These are phyloP conservation scores for Ustulina deusta DNA, from an alignment of 2,329 filamentous ascomycete species.

Conservation along the genomic window DNA sequence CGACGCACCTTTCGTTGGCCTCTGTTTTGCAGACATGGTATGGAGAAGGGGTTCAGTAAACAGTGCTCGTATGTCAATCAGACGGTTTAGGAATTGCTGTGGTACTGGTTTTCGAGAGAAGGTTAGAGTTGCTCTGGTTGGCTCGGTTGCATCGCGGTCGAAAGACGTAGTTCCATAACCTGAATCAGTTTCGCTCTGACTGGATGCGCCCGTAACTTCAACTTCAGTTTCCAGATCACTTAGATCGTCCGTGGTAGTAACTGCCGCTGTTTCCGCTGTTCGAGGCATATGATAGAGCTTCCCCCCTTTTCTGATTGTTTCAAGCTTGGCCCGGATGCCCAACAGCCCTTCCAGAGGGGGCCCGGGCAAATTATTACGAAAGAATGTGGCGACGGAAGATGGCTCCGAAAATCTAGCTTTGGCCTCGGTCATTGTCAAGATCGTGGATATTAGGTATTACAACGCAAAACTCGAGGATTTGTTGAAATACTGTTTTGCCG, in stretches of 20 bases:
- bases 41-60: slow-evolving; percentile 17
- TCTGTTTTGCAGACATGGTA: slow-evolving; percentile 17
- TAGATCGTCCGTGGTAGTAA: neutral
- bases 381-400: neutral
- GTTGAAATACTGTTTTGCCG: no score
- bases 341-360: neutral
- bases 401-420: neutral
- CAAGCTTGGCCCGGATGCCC: neutral
- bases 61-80: slow-evolving; percentile 12
- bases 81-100: slow-evolving; percentile 17
- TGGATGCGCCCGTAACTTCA: neutral
- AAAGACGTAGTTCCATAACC: slow-evolving; percentile 21
- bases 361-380: neutral
- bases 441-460: neutral
- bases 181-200: slow-evolving; percentile 15
- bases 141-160: neutral
- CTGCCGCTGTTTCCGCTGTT: neutral
- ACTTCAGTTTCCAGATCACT: neutral
- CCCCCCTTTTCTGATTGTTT: neutral
- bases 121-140: neutral
- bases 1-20: slow-evolving; percentile 7
- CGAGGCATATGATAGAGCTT: neutral
- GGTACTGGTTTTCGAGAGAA: slow-evolving; percentile 25
- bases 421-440: neutral
- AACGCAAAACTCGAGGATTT: neutral